These are phyloP conservation scores for Medakamo hakoo DNA, from an alignment of 139 green algal genomes.

Conservation along the genomic window DNA sequence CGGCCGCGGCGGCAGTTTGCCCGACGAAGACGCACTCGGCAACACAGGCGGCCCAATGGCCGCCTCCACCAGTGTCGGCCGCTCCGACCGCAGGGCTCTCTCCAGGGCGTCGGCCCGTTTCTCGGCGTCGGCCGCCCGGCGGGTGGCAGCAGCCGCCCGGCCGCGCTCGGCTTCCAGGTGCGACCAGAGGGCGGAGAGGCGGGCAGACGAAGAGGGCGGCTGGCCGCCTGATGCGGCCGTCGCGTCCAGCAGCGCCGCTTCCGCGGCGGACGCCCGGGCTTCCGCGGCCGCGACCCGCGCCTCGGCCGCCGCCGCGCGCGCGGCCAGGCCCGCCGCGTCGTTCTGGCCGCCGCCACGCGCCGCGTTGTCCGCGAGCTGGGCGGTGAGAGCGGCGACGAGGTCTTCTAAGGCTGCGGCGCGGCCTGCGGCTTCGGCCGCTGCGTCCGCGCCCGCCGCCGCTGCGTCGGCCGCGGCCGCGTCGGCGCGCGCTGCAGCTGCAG, in stretches of 20 bases:
- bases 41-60: not conserved
- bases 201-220: not conserved
- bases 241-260: not conserved
- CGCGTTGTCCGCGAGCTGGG: not conserved
- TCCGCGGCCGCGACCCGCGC: not conserved
- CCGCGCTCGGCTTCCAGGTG: not conserved
- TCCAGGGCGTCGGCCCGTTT: not conserved
- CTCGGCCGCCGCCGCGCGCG: not conserved
- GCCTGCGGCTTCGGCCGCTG: not conserved
- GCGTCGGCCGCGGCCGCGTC: not conserved
- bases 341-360: too few species aligned
- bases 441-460: not conserved
- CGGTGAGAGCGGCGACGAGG: not conserved
- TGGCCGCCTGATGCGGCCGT: too few species aligned
- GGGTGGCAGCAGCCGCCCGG: too few species aligned
- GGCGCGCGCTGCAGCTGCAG: too few species aligned
- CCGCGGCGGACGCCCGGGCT: not conserved
- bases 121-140: not conserved
- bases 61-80: not conserved
- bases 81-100: not conserved
- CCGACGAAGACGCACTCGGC: too few species aligned
- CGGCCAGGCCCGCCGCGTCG: too few species aligned
- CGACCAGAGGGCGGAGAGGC: not conserved
- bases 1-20: too few species aligned
- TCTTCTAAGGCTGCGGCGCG: not conserved